Evolutionary conservation across 148 eudicot species (phyloP), one percentile per base, ranked within the genome.

Genomic region (Rheum nobile): DNA sequence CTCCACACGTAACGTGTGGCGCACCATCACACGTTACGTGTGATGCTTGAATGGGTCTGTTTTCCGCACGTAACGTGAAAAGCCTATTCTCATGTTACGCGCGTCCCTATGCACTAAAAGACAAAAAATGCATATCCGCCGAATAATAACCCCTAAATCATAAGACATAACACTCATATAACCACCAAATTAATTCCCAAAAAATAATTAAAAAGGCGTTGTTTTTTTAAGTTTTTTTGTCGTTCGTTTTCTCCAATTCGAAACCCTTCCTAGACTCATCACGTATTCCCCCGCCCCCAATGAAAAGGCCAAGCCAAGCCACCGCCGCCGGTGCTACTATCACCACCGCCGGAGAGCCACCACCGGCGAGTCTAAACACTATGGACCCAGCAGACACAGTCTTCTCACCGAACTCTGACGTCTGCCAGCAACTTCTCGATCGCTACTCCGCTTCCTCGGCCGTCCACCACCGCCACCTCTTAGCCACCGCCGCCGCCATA

Each of bases 381-480:
- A 72, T 77, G 81, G 79, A 82, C 38, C 26, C 50, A 24, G 28
- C 81, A 4, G 84, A 76, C 39, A 68, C 85, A 71, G 39, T 37
- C 70, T 81, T 88, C 77, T 79, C 77, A 10, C 72, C 79, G n/a
- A 41, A 71, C 34, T 31, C 82, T 0, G 98, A 94, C 82, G 73
- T 94, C 13, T 84, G 89, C 80, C 65, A 81, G 2, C 93, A 91
- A 67, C 91, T 94, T 21, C 82, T 86, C 43, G 78, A 75, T 70
- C 93, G 98, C 13, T 94, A 94, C 86, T 79, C 87, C 24, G 78
- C 86, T 71, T 94, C 98, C 72, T 52, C 93, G 50, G 90, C 98
- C 55, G 54, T 80, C 0, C 98, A 94, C 42, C 98, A 94, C 88
- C 90, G 90, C 73, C 93, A 94, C 86, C 96, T 94, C 74, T 48